A percentile compares a stretch with the other conserved stretches of the same genome.
phyloP scores from a whole-genome alignment of 2,329 filamentous ascomycete species.

The Pezicula carpinea region DNA sequence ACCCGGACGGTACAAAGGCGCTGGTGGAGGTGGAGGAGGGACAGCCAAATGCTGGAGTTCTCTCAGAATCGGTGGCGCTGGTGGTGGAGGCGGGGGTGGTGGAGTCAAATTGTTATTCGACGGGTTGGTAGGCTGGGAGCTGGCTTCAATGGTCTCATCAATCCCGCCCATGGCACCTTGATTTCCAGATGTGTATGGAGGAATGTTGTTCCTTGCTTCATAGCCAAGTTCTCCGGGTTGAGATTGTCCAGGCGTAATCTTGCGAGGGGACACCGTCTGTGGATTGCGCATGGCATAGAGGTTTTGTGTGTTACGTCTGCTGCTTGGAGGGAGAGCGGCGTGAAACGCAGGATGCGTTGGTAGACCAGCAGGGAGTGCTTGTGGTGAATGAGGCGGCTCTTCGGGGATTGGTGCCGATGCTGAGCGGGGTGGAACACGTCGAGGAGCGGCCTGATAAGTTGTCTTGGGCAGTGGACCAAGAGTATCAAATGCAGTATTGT shows the following conservation, averaged over 20 bases:
- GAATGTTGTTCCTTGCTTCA: conserved; percentile 22
- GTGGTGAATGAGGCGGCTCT: conserved; percentile 32
- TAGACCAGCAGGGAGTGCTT: conserved; percentile 27
- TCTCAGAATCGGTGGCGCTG: conserved; percentile 48
- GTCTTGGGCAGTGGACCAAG: conserved; percentile 28
- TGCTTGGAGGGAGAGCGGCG: conserved; percentile 31
- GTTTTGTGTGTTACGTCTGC: conserved; percentile 21
- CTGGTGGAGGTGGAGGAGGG: conserved; percentile 58
- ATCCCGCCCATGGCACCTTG: conserved; percentile 37
- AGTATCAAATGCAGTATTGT: conserved; percentile 23
- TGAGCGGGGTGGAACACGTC: conserved; percentile 45
- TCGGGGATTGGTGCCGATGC: conserved; percentile 57
- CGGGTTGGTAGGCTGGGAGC: conserved; percentile 31
- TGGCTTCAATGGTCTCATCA: conserved; percentile 38
- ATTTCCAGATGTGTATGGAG: conserved; percentile 17
- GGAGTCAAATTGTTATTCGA: conserved; percentile 47
- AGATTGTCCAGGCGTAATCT: conserved; percentile 25
- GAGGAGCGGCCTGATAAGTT: conserved; percentile 37
- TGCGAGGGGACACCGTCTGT: conserved; percentile 21
- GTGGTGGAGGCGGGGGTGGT: conserved; percentile 49
- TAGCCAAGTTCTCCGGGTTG: conserved; percentile 27
- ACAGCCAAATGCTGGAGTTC: conserved; percentile 58
- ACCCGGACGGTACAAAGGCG: conserved; percentile 44
- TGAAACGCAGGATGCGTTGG: conserved; percentile 39
- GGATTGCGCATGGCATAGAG: conserved; percentile 9